These are phyloP conservation scores for Kernera saxatilis DNA, from an alignment of 345 rosid species.

Conservation along the genomic window DNA sequence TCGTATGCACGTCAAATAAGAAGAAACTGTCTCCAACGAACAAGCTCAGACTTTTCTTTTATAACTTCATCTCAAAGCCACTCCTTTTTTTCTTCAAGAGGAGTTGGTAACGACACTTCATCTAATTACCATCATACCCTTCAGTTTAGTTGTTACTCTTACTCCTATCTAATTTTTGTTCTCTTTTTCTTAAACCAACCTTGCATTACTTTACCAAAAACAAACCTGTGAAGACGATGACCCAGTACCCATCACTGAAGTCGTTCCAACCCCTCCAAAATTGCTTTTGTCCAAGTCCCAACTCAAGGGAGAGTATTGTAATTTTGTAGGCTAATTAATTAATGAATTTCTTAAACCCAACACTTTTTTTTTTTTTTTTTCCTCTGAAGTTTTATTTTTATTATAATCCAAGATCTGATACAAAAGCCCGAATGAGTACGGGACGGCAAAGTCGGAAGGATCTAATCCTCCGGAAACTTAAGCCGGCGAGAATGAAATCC, in stretches of 20 bases:
- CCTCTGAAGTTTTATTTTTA: too few relatives aligned
- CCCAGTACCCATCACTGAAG: not conserved
- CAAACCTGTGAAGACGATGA: not conserved
- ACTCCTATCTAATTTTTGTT: not conserved
- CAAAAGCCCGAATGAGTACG: too few relatives aligned
- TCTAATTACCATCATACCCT: slow-evolving; percentile 14
- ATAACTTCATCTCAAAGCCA: slow-evolving; percentile 30
- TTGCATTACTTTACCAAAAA: not conserved
- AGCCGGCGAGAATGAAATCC: too few relatives aligned
- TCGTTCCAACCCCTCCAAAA: slow-evolving; percentile 7
- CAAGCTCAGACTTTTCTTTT: slow-evolving; percentile 22
- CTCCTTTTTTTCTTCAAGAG: not conserved
- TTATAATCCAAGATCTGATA: too few relatives aligned
- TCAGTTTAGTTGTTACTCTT: slow-evolving; percentile 7
- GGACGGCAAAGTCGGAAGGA: too few relatives aligned
- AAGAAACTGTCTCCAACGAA: slow-evolving; percentile 26
- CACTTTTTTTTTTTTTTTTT: not conserved
- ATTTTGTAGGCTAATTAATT: not conserved
- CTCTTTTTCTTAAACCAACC: not conserved
- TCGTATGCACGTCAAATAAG: slow-evolving; percentile 22
- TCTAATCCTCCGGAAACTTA: too few relatives aligned
- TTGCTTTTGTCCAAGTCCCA: not conserved
- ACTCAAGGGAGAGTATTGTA: not conserved
- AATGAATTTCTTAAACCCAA: not conserved
- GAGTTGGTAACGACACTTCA: slow-evolving; percentile 21